Evolutionary conservation across 176 grass and related monocot species (phyloP).

Genomic region (Aechmea fasciata): DNA sequence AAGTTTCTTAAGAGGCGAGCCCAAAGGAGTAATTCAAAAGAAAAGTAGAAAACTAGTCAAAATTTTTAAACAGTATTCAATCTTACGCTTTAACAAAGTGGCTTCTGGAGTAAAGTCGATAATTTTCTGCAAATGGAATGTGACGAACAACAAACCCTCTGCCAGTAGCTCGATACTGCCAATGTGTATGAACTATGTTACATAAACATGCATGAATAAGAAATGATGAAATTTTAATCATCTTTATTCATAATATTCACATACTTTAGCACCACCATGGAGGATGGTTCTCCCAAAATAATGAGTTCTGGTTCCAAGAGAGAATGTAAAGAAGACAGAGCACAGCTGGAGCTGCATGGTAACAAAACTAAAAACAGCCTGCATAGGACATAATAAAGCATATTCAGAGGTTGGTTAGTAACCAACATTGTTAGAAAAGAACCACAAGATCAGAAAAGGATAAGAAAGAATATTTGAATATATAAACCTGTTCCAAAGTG

Average conservation of each 20-base stretch:
- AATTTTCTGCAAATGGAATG: constrained; percentile 95
- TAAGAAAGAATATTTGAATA: no score
- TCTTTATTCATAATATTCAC: background rate
- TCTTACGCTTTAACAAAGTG: constrained; percentile 99
- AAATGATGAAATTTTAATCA: background rate
- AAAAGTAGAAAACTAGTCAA: background rate
- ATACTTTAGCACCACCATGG: constrained; percentile 92
- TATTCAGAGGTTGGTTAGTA: background rate
- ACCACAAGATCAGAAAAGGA: background rate
- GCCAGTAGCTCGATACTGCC: constrained; percentile 87
- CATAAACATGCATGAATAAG: background rate
- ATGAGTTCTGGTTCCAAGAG: constrained; percentile 93
- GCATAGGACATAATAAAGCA: constrained; percentile 16
- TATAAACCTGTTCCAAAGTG: no score
- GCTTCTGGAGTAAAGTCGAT: constrained; percentile 86
- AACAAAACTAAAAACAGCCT: constrained; percentile 85
- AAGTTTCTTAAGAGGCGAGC: background rate
- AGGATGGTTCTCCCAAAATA: constrained; percentile 98
- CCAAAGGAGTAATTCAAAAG: background rate
- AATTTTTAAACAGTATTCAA: background rate
- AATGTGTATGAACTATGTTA: background rate
- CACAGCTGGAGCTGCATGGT: constrained; percentile 97
- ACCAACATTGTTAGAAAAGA: background rate
- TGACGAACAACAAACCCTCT: constrained; percentile 96
- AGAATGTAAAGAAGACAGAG: constrained; percentile 95